Base-by-base conservation (phyloP, 2,329 filamentous ascomycete genomes). In the Fusarium guadeloupense region DNA sequence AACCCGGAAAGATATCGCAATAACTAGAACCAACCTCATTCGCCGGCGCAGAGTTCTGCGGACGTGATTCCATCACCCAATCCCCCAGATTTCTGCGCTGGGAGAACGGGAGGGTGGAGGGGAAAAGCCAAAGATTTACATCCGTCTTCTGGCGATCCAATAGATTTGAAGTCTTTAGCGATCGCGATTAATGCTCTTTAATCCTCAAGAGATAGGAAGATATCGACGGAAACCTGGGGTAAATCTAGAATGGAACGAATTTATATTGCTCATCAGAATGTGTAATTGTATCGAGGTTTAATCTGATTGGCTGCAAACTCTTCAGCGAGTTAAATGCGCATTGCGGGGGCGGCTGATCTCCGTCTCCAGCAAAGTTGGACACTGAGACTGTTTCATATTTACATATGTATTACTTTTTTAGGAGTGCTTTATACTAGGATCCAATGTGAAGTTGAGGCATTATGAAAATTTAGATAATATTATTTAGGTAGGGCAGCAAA, bases 341-440 rank as follows among this genome's bases (percentile, higher is more conserved):
- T 67, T 67, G 67, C 67, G 67, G 67, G 67, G 65, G 62, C 57
- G 56, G 67, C 51, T 69, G 67, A 69, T 69, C 67, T 68, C 54
- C 54, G 41, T 59, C 33, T 60, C 48, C 50, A 49, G 58, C 34
- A 45, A 5, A 35, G 49, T 35, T 25, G 55, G 13, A 59, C 53
- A 45, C 43, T 35, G 16, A 54, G 43, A 28, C 20, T 58, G 44
- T 26, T 26, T 12, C 25, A 26, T 9, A 12, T 31, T 31, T 14
- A 12, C 13, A 13, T n/a, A 20, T 39, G 43, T 40, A 41, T 52
- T 52, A 17, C 25, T 23, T 44, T 40, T 59, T 52, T 34, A 52
- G 34, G 39, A 40, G 17, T 31, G 8, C n/a, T 31, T n/a, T n/a
- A n/a, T 31, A 31, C 13, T 6, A n/a, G 13, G 13, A 31, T 31